Conservation (phyloP, 306 rosid species). For the Mucuna pruriens region DNA sequence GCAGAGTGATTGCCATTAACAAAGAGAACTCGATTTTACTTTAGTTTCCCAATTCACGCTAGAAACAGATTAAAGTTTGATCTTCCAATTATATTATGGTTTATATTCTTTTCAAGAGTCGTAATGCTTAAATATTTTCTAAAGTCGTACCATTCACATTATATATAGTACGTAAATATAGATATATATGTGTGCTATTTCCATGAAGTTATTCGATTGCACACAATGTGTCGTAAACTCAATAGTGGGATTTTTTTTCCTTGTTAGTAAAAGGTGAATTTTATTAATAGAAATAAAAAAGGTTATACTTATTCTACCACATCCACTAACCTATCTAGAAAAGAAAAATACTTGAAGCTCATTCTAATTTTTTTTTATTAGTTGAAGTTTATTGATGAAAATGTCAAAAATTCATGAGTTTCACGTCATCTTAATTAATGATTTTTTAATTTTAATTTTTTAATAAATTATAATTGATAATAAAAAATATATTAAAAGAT, state of each 20-base stretch:
- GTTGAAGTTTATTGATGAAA: no score
- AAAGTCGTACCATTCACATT: neutral
- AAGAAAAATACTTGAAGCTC: no score
- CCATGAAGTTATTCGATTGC: neutral
- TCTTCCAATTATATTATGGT: neutral
- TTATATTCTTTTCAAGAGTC: neutral
- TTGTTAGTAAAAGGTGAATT: neutral
- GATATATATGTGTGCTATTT: neutral
- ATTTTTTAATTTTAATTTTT: no score
- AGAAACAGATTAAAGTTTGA: neutral
- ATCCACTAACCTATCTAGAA: no score
- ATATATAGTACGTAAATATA: neutral
- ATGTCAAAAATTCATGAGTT: no score
- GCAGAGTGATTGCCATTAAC: constrained; percentile 11
- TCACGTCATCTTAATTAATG: no score
- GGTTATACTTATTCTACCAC: no score
- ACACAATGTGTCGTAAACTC: neutral
- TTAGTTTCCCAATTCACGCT: neutral
- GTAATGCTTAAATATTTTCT: neutral
- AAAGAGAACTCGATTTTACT: neutral
- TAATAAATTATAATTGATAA: no score
- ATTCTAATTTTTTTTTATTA: no score
- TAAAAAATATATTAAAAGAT: no score
- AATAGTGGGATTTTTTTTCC: neutral
- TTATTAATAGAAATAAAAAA: no score